Evolutionary conservation across 2,329 filamentous ascomycete species (phyloP).

Genomic region (Colletotrichum navitas): DNA sequence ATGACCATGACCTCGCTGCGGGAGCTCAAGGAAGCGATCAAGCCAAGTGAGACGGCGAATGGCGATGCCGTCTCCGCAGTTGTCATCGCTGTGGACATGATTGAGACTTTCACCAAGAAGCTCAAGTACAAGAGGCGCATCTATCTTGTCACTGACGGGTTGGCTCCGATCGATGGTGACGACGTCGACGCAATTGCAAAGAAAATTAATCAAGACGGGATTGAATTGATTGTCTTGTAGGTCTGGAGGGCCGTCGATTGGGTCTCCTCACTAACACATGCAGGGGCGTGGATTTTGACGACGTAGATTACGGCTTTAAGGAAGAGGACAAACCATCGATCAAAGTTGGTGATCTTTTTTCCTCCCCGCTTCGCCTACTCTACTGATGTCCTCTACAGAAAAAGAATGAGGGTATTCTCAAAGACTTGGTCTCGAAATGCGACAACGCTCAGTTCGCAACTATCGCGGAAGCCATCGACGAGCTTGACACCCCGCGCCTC

Average conservation of each 20-base stretch:
- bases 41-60: slow-evolving; percentile 73
- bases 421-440: slow-evolving; percentile 74
- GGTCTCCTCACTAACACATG: slow-evolving; percentile 18
- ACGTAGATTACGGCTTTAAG: slow-evolving; percentile 88
- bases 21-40: slow-evolving; percentile 71
- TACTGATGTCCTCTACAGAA: slow-evolving; percentile 55
- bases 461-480: slow-evolving; percentile 84
- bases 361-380: background rate
- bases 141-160: slow-evolving; percentile 86
- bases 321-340: slow-evolving; percentile 83
- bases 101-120: slow-evolving; percentile 81
- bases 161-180: slow-evolving; percentile 78
- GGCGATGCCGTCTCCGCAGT: slow-evolving; percentile 93
- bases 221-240: slow-evolving; percentile 84
- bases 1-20: slow-evolving; percentile 77
- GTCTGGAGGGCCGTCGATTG: slow-evolving; percentile 51
- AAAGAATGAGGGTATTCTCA: slow-evolving; percentile 80
- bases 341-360: slow-evolving; percentile 67
- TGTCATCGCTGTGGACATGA: slow-evolving; percentile 89
- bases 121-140: slow-evolving; percentile 86
- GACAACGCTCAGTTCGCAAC: slow-evolving; percentile 81
- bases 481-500: slow-evolving; percentile 80
- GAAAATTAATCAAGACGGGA: slow-evolving; percentile 81
- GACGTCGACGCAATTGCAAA: slow-evolving; percentile 76
- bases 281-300: slow-evolving; percentile 94